Conservation (phyloP, 257 asterid species). For the Ophiorrhiza pumila region DNA sequence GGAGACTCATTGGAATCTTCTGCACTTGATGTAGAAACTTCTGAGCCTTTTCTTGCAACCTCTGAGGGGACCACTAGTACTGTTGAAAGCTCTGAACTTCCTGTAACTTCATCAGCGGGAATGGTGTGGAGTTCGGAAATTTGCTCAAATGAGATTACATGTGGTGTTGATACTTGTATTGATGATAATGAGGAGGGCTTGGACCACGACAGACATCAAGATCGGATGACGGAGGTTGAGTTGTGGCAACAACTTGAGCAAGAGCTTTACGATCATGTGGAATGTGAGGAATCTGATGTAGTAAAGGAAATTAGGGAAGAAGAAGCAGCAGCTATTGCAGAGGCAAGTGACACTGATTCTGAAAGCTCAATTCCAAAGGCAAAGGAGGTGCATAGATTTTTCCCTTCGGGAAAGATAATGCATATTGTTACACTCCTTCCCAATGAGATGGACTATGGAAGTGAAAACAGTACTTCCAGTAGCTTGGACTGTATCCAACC, state of each 20-base stretch:
- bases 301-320: constrained; percentile 77
- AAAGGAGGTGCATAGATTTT: constrained; percentile 83
- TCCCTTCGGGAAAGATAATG: constrained; percentile 87
- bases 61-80: constrained; percentile 36
- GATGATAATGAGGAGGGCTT: constrained; percentile 42
- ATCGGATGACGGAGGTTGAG: constrained; percentile 84
- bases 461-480: constrained; percentile 27
- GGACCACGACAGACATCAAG: constrained; percentile 47
- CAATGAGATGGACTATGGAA: constrained; percentile 37
- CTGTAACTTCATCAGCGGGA: constrained; percentile 48
- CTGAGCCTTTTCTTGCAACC: constrained; percentile 46
- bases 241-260: constrained; percentile 94
- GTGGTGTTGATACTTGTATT: constrained; percentile 23
- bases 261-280: constrained; percentile 62
- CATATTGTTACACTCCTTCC: constrained; percentile 67
- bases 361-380: constrained; percentile 51
- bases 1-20: constrained; percentile 47
- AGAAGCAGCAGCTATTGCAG: constrained; percentile 75
- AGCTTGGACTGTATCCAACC: constrained; percentile 27
- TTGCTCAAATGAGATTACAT: constrained; percentile 29
- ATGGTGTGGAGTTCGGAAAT: constrained; percentile 31
- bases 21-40: constrained; percentile 32
- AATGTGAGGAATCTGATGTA: constrained; percentile 40
- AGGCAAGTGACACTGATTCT: constrained; percentile 45
- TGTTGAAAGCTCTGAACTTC: constrained; percentile 33